Conservation (phyloP, 1,139 yeast genomes). For the Lodderomyces beijingensis region DNA sequence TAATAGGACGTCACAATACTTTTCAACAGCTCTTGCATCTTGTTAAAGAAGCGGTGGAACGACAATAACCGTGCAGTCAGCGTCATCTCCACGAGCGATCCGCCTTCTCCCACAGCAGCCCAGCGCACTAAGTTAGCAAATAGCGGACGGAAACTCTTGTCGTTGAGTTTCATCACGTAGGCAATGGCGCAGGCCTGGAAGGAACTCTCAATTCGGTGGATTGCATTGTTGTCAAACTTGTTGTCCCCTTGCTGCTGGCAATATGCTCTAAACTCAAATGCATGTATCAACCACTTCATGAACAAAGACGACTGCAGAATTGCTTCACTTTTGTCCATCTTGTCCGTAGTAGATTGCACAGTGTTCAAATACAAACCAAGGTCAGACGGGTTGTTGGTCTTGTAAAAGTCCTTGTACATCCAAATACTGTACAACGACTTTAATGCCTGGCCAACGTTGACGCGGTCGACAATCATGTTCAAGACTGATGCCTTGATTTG, state of each 20-base stretch:
- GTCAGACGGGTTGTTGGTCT: conserved; percentile 45
- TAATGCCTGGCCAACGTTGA: conserved; percentile 63
- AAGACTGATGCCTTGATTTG: conserved; percentile 64
- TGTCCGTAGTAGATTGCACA: conserved; percentile 61
- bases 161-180: conserved; percentile 87
- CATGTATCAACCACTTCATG: conserved; percentile 63
- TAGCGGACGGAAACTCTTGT: conserved; percentile 87
- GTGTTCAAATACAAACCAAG: conserved; percentile 68
- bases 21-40: conserved; percentile 76
- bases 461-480: conserved; percentile 58
- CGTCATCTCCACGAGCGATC: conserved; percentile 29
- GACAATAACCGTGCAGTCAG: conserved; percentile 59
- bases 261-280: conserved; percentile 64
- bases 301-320: conserved; percentile 65
- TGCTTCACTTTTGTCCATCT: conserved; percentile 70
- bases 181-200: conserved; percentile 70
- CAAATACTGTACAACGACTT: conserved; percentile 61
- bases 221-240: conserved; percentile 64
- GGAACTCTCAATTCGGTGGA: conserved; percentile 75
- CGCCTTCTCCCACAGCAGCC: conserved; percentile 85
- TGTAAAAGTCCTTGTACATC: conserved; percentile 35
- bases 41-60: conserved; percentile 83
- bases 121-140: conserved; percentile 87
- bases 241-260: conserved; percentile 20
- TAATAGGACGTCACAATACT: conserved; percentile 85